Conservation (phyloP, 225 moss, liverwort and hornwort genomes). For the Physcomitrellopsis africana region DNA sequence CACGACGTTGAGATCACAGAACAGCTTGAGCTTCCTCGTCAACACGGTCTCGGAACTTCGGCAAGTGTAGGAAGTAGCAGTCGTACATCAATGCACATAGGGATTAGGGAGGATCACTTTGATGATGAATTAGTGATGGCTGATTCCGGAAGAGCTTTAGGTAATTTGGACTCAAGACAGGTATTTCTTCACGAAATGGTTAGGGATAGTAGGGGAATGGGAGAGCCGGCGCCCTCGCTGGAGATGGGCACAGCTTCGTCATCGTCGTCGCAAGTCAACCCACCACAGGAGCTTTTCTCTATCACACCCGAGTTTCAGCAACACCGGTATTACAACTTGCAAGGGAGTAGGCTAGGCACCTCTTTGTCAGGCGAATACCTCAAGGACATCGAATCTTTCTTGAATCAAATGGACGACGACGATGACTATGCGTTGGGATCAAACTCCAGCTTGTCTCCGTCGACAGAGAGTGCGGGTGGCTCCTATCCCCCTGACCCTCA, state of each 20-base stretch:
- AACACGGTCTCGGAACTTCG: neutral
- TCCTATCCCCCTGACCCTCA: conserved; percentile 33
- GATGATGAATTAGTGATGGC: neutral
- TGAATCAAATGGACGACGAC: conserved; percentile 36
- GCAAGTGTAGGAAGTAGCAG: neutral
- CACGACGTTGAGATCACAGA: neutral
- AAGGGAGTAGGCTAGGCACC: conserved; percentile 3
- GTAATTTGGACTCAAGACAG: neutral
- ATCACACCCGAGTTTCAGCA: conserved; percentile 38
- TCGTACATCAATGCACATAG: conserved; percentile 17
- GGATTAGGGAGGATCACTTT: neutral
- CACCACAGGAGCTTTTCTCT: conserved; percentile 12
- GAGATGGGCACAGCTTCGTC: conserved; percentile 1
- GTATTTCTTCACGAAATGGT: neutral
- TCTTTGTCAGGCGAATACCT: conserved; percentile 29
- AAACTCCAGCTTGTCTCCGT: conserved; percentile 41
- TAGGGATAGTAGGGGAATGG: neutral
- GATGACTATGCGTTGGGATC: conserved; percentile 35
- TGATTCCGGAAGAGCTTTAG: neutral
- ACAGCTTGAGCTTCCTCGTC: neutral
- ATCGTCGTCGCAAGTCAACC: conserved; percentile 20
- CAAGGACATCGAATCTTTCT: conserved; percentile 39
- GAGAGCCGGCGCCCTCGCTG: conserved; percentile 3
- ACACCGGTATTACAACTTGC: conserved; percentile 26
- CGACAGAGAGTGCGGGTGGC: conserved; percentile 32